Percentiles rank a stretch among this genome's conserved stretches.
Evolutionary conservation across 495 filamentous ascomycete species (phyloP).

Genomic region (Neurospora sp.): DNA sequence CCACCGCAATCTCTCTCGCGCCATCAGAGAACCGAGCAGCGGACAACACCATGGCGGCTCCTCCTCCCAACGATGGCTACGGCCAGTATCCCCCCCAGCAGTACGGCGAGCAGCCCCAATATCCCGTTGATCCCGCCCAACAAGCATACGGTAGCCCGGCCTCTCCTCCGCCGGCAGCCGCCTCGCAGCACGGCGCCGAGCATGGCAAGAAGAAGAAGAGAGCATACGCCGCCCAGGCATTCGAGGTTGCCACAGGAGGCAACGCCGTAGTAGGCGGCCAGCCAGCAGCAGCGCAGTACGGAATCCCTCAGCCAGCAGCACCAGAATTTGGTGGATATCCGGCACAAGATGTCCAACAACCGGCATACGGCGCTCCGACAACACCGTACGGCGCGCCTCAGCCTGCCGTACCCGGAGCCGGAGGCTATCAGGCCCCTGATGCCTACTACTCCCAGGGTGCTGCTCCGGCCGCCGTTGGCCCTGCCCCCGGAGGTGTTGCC

Average conservation of each 20-base stretch:
- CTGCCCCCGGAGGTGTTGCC: constrained; percentile 47
- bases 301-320: constrained; percentile 23
- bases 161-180: constrained; percentile 27
- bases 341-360: constrained; percentile 49
- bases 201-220: constrained; percentile 71
- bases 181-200: constrained; percentile 35
- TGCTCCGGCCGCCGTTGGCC: constrained; percentile 30
- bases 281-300: constrained; percentile 27
- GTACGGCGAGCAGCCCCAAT: constrained; percentile 40
- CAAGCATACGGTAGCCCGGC: constrained; percentile 27
- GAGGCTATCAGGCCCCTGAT: constrained; percentile 56
- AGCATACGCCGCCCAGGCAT: constrained; percentile 87
- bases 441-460: constrained; percentile 49
- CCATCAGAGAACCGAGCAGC: not conserved
- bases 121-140: constrained; percentile 21
- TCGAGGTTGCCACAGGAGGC: constrained; percentile 82
- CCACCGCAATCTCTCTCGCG: not conserved
- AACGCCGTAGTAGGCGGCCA: constrained; percentile 58
- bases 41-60: constrained; percentile 38
- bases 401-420: constrained; percentile 26
- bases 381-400: constrained; percentile 39
- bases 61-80: constrained; percentile 42
- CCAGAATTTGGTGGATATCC: constrained; percentile 49
- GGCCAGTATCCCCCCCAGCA: constrained; percentile 55
- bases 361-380: constrained; percentile 37